phyloP scores from a whole-genome alignment of 164 flowering plant species.

The Chloranthus sessilifolius region DNA sequence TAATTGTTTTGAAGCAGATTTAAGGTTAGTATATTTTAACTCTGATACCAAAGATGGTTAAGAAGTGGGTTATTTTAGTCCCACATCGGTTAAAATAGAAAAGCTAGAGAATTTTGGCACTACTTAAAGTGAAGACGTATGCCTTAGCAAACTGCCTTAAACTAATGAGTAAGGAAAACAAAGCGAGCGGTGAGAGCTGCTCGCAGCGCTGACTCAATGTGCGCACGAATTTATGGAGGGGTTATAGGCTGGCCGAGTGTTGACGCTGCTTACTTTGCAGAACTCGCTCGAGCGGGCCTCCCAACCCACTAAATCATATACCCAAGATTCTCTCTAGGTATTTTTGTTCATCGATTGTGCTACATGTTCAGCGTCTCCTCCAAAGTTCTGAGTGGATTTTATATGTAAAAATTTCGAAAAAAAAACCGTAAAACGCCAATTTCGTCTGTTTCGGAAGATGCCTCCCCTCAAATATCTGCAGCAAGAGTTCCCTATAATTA shows the following conservation, averaged over 20 bases:
- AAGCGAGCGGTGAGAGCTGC: conserved; percentile 80
- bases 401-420: too few species aligned
- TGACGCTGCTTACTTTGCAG: conserved; percentile 99
- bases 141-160: conserved; percentile 51
- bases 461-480: conserved; percentile 47
- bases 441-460: too few species aligned
- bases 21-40: too few species aligned
- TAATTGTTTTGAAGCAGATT: too few species aligned
- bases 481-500: conserved; percentile 39
- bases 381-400: too few species aligned
- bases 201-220: conserved; percentile 49
- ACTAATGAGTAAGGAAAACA: conserved; percentile 99
- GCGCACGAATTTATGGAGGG: conserved; percentile 97
- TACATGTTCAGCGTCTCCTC: too few species aligned
- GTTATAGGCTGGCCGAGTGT: conserved; percentile 88
- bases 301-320: conserved; percentile 30
- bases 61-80: conserved; percentile 4
- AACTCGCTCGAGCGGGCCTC: conserved; percentile 99
- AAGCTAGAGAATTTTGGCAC: too few species aligned
- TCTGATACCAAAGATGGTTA: too few species aligned
- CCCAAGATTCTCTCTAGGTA: too few species aligned
- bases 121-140: not conserved
- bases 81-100: conserved; percentile 10
- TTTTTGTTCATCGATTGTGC: too few species aligned
- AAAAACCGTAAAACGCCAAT: too few species aligned